Conservation (phyloP, 2,329 filamentous ascomycete genomes). For the Alternaria brassicae region DNA sequence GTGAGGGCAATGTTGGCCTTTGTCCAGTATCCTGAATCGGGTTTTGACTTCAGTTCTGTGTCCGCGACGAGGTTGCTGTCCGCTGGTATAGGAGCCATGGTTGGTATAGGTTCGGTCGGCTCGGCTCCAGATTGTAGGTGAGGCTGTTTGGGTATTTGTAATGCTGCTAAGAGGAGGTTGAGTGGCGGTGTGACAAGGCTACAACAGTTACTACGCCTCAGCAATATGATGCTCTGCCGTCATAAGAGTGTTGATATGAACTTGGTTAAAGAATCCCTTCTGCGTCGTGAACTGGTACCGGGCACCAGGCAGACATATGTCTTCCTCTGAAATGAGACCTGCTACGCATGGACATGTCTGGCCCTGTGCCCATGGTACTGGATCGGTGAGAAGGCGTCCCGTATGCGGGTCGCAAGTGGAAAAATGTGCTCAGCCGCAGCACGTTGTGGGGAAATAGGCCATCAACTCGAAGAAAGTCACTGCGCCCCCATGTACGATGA, state of each 20-base stretch:
- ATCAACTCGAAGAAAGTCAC: conserved; percentile 20
- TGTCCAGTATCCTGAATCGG: conserved; percentile 30
- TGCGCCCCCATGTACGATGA: conserved; percentile 18
- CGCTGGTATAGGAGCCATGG: conserved; percentile 39
- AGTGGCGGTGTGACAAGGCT: conserved; percentile 13
- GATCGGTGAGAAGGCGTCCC: conserved; percentile 34
- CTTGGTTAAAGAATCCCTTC: conserved; percentile 15
- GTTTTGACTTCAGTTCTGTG: conserved; percentile 15
- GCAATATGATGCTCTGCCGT: conserved; percentile 25
- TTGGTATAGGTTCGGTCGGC: neutral
- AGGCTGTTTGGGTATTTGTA: neutral
- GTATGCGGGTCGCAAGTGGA: conserved; percentile 25
- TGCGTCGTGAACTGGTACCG: conserved; percentile 16
- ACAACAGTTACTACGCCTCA: conserved; percentile 26
- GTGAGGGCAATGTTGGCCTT: conserved; percentile 38
- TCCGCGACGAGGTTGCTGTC: conserved; percentile 20
- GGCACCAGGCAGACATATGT: conserved; percentile 38
- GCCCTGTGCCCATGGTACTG: conserved; percentile 24
- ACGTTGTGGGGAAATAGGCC: conserved; percentile 31
- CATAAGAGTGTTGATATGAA: conserved; percentile 16
- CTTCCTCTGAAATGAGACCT: conserved; percentile 29
- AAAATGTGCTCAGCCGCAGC: conserved; percentile 40
- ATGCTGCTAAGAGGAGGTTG: conserved; percentile 11
- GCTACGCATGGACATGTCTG: conserved; percentile 26
- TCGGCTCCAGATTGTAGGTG: neutral